Percentiles rank a stretch among this genome's conserved stretches.
phyloP scores from a whole-genome alignment of 805 yeast species.

The Monosporozyma solicola region DNA sequence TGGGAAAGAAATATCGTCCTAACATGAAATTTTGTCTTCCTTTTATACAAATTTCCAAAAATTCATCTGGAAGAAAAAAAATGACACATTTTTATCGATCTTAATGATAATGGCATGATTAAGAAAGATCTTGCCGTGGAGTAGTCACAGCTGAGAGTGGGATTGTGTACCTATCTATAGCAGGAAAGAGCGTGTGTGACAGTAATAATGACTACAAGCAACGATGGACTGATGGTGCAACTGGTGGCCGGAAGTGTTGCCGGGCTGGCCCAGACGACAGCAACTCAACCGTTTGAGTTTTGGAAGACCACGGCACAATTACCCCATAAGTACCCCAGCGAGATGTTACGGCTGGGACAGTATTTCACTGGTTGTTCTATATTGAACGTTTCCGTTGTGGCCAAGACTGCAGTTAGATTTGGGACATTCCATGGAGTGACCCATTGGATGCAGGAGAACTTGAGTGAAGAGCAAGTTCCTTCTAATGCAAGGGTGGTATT shows the following conservation, averaged over 20 bases:
- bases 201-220: not conserved
- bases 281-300: conserved; percentile 66
- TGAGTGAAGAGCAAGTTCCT: conserved; percentile 37
- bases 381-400: conserved; percentile 60
- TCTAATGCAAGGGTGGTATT: conserved; percentile 58
- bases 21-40: not conserved
- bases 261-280: conserved; percentile 50
- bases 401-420: conserved; percentile 68
- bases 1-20: not conserved
- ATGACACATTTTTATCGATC: not conserved
- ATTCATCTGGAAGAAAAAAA: not conserved
- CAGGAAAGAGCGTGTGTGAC: not conserved
- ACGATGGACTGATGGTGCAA: conserved; percentile 5
- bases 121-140: not conserved
- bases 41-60: not conserved
- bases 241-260: conserved; percentile 38
- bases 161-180: not conserved
- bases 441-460: conserved; percentile 60
- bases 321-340: conserved; percentile 29
- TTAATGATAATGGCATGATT: not conserved
- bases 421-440: conserved; percentile 39
- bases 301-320: conserved; percentile 58
- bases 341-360: conserved; percentile 19
- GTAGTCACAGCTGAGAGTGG: not conserved
- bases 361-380: conserved; percentile 62